phyloP scores from a whole-genome alignment of 345 rosid genomes.

The Citropsis articulata region DNA sequence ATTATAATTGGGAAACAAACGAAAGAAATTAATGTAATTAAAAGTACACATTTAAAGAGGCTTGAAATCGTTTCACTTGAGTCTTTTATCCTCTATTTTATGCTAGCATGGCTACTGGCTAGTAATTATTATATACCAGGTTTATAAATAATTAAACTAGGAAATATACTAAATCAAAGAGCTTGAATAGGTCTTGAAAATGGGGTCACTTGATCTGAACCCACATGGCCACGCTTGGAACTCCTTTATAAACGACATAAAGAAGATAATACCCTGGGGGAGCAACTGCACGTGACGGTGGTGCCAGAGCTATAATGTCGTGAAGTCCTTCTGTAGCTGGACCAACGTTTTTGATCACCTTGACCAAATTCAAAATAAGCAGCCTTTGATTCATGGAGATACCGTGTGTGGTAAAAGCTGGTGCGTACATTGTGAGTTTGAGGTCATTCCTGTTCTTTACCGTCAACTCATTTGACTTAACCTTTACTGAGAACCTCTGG shows the following conservation, averaged over 20 bases:
- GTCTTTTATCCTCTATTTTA: neutral
- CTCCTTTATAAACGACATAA: conserved; percentile 47
- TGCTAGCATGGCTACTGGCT: neutral
- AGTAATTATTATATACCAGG: neutral
- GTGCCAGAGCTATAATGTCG: conserved; percentile 27
- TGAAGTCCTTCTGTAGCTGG: conserved; percentile 17
- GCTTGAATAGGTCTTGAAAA: neutral
- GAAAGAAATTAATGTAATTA: neutral
- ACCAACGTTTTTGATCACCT: conserved; percentile 9
- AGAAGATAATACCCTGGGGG: conserved; percentile 61
- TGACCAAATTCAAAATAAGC: conserved; percentile 26
- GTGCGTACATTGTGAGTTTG: conserved; percentile 48
- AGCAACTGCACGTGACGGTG: conserved; percentile 41
- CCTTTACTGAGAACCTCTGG: conserved; percentile 17
- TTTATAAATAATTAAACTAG: neutral
- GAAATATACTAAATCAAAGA: neutral
- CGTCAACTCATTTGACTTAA: conserved; percentile 4
- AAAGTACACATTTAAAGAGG: neutral
- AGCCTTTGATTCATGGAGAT: conserved; percentile 67
- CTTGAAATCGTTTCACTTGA: neutral
- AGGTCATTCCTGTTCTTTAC: conserved; percentile 23
- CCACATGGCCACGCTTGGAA: conserved; percentile 53
- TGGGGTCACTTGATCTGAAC: conserved; percentile 38
- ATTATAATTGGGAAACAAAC: neutral
- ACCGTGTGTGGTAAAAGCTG: conserved; percentile 71